Evolutionary conservation across 2,329 filamentous ascomycete genomes (phyloP), one percentile per base, ranked within the genome.

Genomic region (Phaeosphaeria sp.): DNA sequence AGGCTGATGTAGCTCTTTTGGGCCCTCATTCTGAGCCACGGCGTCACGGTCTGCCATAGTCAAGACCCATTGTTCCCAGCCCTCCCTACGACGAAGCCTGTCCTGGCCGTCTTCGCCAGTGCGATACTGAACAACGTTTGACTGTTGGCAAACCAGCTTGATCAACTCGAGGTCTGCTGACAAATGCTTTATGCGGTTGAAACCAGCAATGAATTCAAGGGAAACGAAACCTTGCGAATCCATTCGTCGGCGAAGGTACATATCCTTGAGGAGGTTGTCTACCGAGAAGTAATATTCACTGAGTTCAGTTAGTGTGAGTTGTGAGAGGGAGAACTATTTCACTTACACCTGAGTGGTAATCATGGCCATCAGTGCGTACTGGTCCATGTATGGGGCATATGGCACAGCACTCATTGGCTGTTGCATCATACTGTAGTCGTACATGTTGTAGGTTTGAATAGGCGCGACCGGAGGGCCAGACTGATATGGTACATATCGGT

Each of bases 281-380:
- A 97, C 86, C 0, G 94, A 98, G 79, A 99, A 97, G 79, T 99
- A 99, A 81, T 97, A 99, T 71, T 97, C 92, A 39, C 93, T 85
- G 72, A 85, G 81, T 63, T 74, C 17, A 43, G 61, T 81, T 73
- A 79, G 74, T 54, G 36, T 36, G 30, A 27, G 18, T 36, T 33
- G 4, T 6, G 17, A 36, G 6, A 40, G 9, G 24, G 30, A 27
- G 30, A 13, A 3, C 15, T 36, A 36, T 6, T 36, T 13, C 3
- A 59, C 82, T 74, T 81, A 85, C 81, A 86, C 74, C 71, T 89
- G 88, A 67, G 82, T 85, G 61, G 81, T 84, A 71, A 87, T 86
- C 84, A 86, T 85, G 73, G 76, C 77, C 61, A 86, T 78, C 33
- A 87, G 67, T 36, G 83, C 82, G 60, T 80, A 83, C n/a, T 84